Conservation (phyloP, 1,139 yeast genomes). For the Blastobotrys buckinghamii region DNA sequence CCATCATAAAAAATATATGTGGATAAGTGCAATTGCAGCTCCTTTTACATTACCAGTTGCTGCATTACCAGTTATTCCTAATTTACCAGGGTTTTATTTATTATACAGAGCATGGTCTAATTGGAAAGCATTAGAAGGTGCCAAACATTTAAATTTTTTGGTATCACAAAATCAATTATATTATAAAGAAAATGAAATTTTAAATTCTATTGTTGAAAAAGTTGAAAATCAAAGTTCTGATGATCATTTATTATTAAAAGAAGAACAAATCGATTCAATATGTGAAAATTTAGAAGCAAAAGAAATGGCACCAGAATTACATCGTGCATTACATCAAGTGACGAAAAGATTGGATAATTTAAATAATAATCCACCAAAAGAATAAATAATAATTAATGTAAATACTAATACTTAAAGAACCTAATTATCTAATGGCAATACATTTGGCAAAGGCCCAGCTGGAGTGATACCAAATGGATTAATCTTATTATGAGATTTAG, state of each 20-base stretch:
- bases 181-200: conserved; percentile 16
- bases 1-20: conserved; percentile 41
- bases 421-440: conserved; percentile 31
- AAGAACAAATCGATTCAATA: conserved; percentile 22
- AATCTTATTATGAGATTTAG: conserved; percentile 67
- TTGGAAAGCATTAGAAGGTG: conserved; percentile 72
- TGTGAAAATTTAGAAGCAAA: conserved; percentile 22
- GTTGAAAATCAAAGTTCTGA: conserved; percentile 8
- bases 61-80: conserved; percentile 80
- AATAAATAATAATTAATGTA: not conserved
- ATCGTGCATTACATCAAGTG: conserved; percentile 26
- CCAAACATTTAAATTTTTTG: conserved; percentile 56
- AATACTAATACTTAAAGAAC: not conserved
- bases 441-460: conserved; percentile 80
- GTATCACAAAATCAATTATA: conserved; percentile 31
- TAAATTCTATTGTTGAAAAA: conserved; percentile 18
- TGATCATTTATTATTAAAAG: conserved; percentile 18
- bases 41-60: conserved; percentile 82
- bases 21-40: conserved; percentile 52
- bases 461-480: conserved; percentile 86
- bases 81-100: conserved; percentile 89
- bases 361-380: not conserved
- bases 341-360: conserved; percentile 7
- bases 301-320: conserved; percentile 26
- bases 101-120: conserved; percentile 82